phyloP scores from a whole-genome alignment of 805 yeast species.

The Candida nonsorbophila region DNA sequence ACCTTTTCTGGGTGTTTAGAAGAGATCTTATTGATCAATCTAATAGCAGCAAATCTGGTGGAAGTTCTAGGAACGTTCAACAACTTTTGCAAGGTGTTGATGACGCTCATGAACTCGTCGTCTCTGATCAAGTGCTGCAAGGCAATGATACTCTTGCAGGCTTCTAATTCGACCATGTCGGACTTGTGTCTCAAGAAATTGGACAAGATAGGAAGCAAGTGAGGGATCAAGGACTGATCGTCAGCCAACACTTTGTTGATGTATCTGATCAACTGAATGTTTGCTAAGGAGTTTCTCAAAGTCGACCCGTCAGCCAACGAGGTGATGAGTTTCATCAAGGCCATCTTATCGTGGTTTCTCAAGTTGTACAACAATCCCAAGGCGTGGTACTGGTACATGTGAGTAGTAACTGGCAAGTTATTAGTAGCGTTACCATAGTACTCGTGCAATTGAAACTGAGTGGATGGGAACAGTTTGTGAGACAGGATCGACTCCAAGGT shows the following conservation, averaged over 20 bases:
- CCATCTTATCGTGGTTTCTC: conserved; percentile 90
- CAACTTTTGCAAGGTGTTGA: conserved; percentile 68
- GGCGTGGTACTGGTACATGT: conserved; percentile 93
- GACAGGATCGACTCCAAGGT: conserved; percentile 83
- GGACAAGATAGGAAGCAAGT: conserved; percentile 60
- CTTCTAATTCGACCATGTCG: conserved; percentile 89
- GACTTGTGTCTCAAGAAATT: conserved; percentile 73
- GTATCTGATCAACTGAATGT: conserved; percentile 79
- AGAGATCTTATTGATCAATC: conserved; percentile 83
- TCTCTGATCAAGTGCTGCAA: conserved; percentile 50
- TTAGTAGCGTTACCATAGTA: conserved; percentile 49
- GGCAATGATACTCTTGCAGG: conserved; percentile 67
- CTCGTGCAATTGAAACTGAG: conserved; percentile 49
- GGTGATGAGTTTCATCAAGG: conserved; percentile 83
- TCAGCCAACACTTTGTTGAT: conserved; percentile 67
- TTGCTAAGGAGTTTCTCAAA: conserved; percentile 76
- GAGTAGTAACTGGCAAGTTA: conserved; percentile 60
- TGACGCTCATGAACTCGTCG: conserved; percentile 65
- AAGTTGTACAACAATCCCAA: conserved; percentile 83
- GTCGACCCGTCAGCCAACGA: conserved; percentile 58
- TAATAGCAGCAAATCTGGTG: conserved; percentile 87
- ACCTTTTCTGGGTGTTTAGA: conserved; percentile 74
- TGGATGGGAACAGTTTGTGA: conserved; percentile 46
- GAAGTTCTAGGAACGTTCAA: conserved; percentile 85
- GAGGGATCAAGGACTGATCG: conserved; percentile 58